Conservation (phyloP, 257 asterid species). For the Linderniella brevidens region DNA sequence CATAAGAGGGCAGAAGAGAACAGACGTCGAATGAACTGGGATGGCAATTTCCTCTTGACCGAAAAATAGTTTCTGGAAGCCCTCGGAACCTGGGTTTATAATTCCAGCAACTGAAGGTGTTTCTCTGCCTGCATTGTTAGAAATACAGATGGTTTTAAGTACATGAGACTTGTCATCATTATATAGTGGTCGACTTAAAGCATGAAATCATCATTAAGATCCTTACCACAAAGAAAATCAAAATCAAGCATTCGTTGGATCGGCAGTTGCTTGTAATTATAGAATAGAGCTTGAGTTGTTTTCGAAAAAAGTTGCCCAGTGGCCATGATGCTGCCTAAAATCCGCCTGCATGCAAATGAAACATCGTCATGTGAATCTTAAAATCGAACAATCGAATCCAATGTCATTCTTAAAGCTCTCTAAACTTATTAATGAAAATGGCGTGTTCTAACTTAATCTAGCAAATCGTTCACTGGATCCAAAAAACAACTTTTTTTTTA, state of each 20-base stretch:
- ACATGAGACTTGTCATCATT: background rate
- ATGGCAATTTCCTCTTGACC: constrained; percentile 98
- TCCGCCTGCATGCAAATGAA: too few relatives aligned
- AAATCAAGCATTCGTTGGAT: constrained; percentile 99
- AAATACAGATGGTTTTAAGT: background rate
- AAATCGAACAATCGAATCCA: too few relatives aligned
- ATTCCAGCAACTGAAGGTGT: constrained; percentile 99
- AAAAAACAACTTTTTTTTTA: too few relatives aligned
- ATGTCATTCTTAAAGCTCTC: too few relatives aligned
- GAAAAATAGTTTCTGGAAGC: constrained; percentile 91
- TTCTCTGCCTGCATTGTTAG: constrained; percentile 64
- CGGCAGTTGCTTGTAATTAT: constrained; percentile 90
- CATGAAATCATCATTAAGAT: too few relatives aligned
- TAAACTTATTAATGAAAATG: too few relatives aligned
- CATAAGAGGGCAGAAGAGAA: constrained; percentile 14
- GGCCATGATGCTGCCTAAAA: constrained; percentile 50
- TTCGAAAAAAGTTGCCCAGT: constrained; percentile 87
- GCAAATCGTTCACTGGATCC: too few relatives aligned
- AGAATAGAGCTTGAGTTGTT: constrained; percentile 81
- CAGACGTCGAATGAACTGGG: constrained; percentile 89
- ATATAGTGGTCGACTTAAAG: too few relatives aligned
- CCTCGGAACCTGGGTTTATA: constrained; percentile 97
- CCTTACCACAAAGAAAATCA: constrained; percentile 87
- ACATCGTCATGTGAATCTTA: too few relatives aligned
- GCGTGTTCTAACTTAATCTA: too few relatives aligned